phyloP scores from a whole-genome alignment of 306 rosid genomes.

The Potentilla sterilis region DNA sequence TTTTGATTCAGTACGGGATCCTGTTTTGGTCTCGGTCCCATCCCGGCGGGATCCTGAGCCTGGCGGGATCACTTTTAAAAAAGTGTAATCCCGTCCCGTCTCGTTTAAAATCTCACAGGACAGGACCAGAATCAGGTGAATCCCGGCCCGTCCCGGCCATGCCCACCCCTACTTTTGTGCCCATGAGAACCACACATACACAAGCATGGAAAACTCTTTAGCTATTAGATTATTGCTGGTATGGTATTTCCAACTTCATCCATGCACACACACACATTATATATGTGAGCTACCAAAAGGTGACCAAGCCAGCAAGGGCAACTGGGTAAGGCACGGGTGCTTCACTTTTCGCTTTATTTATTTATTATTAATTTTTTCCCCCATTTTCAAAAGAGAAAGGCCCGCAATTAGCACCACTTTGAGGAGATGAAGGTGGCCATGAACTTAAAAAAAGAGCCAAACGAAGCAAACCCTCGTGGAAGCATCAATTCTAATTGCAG shows the following conservation, averaged over 20 bases:
- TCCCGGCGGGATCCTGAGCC: no score
- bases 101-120: no score
- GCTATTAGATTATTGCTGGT: neutral
- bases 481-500: conserved; percentile 50
- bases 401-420: neutral
- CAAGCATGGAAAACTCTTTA: neutral
- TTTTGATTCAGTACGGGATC: no score
- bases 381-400: conserved; percentile 31
- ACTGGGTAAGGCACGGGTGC: conserved; percentile 44
- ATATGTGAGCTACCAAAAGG: conserved; percentile 32
- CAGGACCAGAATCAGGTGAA: no score
- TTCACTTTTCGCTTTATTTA: conserved; percentile 33
- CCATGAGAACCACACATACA: neutral
- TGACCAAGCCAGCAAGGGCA: conserved; percentile 30
- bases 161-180: no score
- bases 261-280: neutral
- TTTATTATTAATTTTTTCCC: neutral
- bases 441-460: neutral
- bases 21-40: no score
- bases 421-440: neutral
- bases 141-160: no score
- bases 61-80: no score
- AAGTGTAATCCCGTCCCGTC: no score
- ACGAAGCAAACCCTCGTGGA: conserved; percentile 26
- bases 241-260: neutral